phyloP scores from a whole-genome alignment of 495 filamentous ascomycete species.

The Xylona heveae region DNA sequence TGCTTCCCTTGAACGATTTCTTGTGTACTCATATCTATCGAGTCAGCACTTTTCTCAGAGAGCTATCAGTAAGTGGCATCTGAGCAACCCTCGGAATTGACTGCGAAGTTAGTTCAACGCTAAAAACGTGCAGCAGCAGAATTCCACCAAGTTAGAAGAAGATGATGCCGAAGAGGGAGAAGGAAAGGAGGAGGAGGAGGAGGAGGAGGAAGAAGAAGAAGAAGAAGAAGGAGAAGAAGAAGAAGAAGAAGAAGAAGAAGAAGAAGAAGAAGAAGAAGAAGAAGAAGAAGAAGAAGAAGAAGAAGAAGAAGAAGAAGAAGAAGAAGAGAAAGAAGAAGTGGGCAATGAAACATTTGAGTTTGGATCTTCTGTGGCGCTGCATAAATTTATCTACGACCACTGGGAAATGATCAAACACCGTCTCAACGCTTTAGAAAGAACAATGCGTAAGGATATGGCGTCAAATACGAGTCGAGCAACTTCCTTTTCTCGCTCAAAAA shows the following conservation, averaged over 20 bases:
- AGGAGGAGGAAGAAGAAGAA: not conserved
- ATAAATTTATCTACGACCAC: slow-evolving; percentile 45
- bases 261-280: not conserved
- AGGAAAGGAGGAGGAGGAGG: not conserved
- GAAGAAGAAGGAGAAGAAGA: not conserved
- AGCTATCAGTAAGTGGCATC: slow-evolving; percentile 29
- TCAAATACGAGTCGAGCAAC: too few species aligned
- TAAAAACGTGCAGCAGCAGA: not conserved
- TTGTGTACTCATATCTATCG: slow-evolving; percentile 38
- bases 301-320: not conserved
- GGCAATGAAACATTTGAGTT: slow-evolving; percentile 40
- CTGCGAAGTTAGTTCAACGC: not conserved
- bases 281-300: slow-evolving; percentile 1
- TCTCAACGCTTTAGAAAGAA: slow-evolving; percentile 30
- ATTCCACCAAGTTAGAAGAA: not conserved
- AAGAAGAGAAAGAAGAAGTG: not conserved
- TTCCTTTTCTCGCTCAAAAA: slow-evolving; percentile 27
- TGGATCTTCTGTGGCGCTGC: slow-evolving; percentile 39
- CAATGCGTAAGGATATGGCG: slow-evolving; percentile 1
- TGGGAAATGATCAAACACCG: slow-evolving; percentile 45
- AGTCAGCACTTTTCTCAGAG: slow-evolving; percentile 37
- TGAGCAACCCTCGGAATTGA: not conserved
- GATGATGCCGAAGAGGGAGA: slow-evolving; percentile 1
- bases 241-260: not conserved
- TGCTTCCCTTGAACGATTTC: slow-evolving; percentile 45